Percentiles rank a stretch among this genome's conserved stretches.
These are phyloP conservation scores for Stellera chamaejasme DNA, from an alignment of 345 rosid species.

Conservation along the genomic window DNA sequence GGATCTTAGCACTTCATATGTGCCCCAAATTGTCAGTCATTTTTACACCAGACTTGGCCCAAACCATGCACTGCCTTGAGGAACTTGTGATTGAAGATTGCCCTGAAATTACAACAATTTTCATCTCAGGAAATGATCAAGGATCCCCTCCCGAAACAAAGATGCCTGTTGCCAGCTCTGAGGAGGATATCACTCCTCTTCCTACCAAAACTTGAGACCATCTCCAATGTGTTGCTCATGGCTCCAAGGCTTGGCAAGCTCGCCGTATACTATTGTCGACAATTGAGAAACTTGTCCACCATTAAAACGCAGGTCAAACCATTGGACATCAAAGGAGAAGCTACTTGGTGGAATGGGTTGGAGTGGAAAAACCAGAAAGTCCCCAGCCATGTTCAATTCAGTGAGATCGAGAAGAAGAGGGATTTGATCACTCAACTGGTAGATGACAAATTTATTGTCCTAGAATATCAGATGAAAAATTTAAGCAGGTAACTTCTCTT, in stretches of 20 bases:
- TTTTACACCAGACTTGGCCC: conserved; percentile 6
- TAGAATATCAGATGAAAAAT: too few species aligned
- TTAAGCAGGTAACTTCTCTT: too few species aligned
- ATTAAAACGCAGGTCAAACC: background rate
- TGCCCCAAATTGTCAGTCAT: conserved; percentile 2
- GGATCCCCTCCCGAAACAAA: background rate
- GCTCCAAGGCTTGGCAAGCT: conserved; percentile 4
- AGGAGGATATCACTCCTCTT: conserved; percentile 4
- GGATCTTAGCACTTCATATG: conserved; percentile 11
- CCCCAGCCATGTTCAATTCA: too few species aligned
- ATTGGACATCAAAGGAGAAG: conserved; percentile 5
- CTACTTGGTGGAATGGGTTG: conserved; percentile 10
- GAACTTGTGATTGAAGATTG: conserved; percentile 12
- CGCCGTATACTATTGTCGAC: conserved; percentile 4
- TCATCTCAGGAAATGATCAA: background rate
- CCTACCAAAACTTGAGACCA: conserved; percentile 6
- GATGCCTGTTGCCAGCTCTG: background rate
- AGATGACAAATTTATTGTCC: too few species aligned
- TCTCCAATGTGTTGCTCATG: background rate
- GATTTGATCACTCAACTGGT: too few species aligned
- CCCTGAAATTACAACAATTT: background rate
- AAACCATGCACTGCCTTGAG: background rate
- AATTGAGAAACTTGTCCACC: background rate
- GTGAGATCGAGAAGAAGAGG: too few species aligned
- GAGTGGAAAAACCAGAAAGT: background rate